These are phyloP conservation scores for Leptographium wingfieldii DNA, from an alignment of 2,329 filamentous ascomycete genomes.

Conservation along the genomic window DNA sequence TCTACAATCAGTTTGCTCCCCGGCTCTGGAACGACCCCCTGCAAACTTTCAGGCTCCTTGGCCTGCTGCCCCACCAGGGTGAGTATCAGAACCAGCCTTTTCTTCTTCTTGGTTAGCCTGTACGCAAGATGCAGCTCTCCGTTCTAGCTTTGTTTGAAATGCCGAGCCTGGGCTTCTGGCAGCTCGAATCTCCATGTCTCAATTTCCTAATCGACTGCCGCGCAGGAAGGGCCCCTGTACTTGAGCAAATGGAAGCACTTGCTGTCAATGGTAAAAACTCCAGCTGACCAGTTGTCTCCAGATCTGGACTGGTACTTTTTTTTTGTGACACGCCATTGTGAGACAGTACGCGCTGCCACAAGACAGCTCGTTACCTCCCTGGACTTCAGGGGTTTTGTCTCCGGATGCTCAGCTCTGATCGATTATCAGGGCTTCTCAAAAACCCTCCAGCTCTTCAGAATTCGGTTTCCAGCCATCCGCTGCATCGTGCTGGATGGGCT, in stretches of 20 bases:
- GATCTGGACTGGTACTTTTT: conserved; percentile 36
- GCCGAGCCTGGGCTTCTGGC: too few species aligned
- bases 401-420: conserved; percentile 27
- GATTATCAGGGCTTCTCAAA: conserved; percentile 25
- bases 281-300: conserved; percentile 14
- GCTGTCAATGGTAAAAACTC: not conserved
- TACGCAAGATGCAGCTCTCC: too few species aligned
- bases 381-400: conserved; percentile 33
- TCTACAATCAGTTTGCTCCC: conserved; percentile 36
- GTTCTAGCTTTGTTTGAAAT: too few species aligned
- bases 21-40: conserved; percentile 40
- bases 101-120: not conserved
- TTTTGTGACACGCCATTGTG: conserved; percentile 31
- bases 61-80: conserved; percentile 27
- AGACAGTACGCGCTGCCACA: conserved; percentile 22
- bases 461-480: conserved; percentile 29
- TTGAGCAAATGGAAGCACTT: not conserved
- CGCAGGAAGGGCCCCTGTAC: not conserved
- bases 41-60: conserved; percentile 23
- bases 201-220: too few species aligned
- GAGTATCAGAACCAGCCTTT: conserved; percentile 1
- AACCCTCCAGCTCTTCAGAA: conserved; percentile 26
- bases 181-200: too few species aligned
- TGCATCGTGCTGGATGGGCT: conserved; percentile 37
- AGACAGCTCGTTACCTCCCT: conserved; percentile 32